These are phyloP conservation scores for Didymella pomorum DNA, from an alignment of 2,329 filamentous ascomycete genomes.

Conservation along the genomic window DNA sequence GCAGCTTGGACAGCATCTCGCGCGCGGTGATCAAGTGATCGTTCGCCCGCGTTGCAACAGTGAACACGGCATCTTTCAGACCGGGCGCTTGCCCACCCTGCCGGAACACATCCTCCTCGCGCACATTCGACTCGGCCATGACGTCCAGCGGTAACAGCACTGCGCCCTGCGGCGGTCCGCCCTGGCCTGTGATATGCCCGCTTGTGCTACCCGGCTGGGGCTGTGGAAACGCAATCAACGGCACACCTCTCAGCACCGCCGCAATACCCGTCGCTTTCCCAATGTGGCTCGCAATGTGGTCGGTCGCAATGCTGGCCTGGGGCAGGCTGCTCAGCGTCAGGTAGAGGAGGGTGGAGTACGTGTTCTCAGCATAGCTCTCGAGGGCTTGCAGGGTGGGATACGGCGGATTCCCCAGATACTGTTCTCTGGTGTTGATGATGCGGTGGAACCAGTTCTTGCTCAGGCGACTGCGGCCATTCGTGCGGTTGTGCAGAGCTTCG, in stretches of 20 bases:
- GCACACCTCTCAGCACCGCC: slow-evolving; percentile 84
- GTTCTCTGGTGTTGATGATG: slow-evolving; percentile 81
- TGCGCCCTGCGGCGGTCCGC: slow-evolving; percentile 64
- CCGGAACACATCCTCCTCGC: slow-evolving; percentile 89
- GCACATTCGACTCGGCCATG: slow-evolving; percentile 81
- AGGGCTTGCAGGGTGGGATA: slow-evolving; percentile 76
- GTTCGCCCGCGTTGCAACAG: slow-evolving; percentile 90
- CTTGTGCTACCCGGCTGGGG: slow-evolving; percentile 62
- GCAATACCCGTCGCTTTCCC: slow-evolving; percentile 92
- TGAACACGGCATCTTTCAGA: slow-evolving; percentile 87
- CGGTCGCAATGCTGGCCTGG: slow-evolving; percentile 81
- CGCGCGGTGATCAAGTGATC: slow-evolving; percentile 94
- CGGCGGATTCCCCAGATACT: slow-evolving; percentile 82
- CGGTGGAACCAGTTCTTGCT: slow-evolving; percentile 68
- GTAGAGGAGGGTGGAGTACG: slow-evolving; percentile 92
- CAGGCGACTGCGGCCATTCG: slow-evolving; percentile 58
- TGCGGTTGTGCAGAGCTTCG: slow-evolving; percentile 60
- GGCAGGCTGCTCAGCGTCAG: slow-evolving; percentile 81
- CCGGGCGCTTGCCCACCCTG: slow-evolving; percentile 79
- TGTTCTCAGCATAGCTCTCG: slow-evolving; percentile 92
- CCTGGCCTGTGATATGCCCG: slow-evolving; percentile 45
- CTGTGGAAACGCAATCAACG: slow-evolving; percentile 82
- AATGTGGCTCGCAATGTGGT: slow-evolving; percentile 93
- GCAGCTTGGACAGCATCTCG: slow-evolving; percentile 86
- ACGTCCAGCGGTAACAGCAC: slow-evolving; percentile 87